A percentile compares a stretch with the other conserved stretches of the same genome.
phyloP scores from a whole-genome alignment of 345 rosid genomes.

The Odontarrhena argentea region DNA sequence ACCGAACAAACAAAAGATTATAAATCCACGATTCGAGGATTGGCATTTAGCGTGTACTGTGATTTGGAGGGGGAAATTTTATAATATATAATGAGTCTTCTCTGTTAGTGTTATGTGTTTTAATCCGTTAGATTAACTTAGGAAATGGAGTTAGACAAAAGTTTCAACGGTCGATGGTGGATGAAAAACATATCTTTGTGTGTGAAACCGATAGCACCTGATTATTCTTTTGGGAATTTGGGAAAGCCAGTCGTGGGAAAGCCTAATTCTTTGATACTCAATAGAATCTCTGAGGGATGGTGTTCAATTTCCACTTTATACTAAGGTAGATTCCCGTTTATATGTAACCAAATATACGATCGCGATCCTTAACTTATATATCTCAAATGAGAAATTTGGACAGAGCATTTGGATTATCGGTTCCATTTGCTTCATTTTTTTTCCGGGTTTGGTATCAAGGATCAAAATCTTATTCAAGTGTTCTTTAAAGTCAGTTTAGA shows the following conservation, averaged over 20 bases:
- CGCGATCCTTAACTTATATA: no score
- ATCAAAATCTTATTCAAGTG: no score
- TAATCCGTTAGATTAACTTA: slow-evolving; percentile 28
- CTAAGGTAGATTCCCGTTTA: no score
- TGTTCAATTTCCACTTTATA: no score
- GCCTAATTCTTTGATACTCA: background rate
- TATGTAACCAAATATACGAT: no score
- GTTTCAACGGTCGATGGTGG: slow-evolving; percentile 5
- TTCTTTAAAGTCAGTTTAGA: no score
- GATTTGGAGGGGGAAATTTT: slow-evolving; percentile 7
- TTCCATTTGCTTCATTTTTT: no score
- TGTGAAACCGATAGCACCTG: background rate
- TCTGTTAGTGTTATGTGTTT: background rate
- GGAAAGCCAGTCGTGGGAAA: background rate
- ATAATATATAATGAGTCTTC: slow-evolving; percentile 8
- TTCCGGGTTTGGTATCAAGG: no score
- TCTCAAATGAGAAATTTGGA: no score
- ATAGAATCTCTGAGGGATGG: background rate
- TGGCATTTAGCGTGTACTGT: slow-evolving; percentile 24
- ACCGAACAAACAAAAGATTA: background rate
- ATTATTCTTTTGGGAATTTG: background rate
- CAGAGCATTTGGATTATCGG: no score
- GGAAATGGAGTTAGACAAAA: background rate
- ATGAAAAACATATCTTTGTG: background rate
- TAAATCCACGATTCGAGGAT: slow-evolving; percentile 9